These are phyloP conservation scores for Penicillium diatomitis DNA, from an alignment of 495 filamentous ascomycete species.

Conservation along the genomic window DNA sequence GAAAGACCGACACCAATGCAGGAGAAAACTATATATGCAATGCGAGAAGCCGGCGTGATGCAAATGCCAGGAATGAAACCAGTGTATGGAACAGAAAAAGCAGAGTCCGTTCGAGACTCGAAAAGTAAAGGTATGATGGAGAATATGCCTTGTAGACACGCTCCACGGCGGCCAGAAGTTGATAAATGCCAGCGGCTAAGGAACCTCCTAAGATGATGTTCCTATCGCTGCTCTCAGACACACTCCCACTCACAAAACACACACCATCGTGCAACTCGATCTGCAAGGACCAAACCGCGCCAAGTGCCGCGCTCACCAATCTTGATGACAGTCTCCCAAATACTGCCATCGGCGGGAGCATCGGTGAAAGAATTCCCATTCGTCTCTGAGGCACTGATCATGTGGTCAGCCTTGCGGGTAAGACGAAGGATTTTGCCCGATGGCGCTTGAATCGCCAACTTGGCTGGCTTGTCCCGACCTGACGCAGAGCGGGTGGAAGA, in stretches of 20 bases:
- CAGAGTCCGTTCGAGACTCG: conserved; percentile 3
- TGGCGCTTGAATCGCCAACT: conserved; percentile 89
- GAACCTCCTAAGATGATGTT: too few relatives aligned
- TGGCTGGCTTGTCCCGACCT: conserved; percentile 74
- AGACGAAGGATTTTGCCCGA: conserved; percentile 90
- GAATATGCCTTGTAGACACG: too few relatives aligned
- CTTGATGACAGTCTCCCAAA: conserved; percentile 98
- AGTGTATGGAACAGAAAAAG: conserved; percentile 3
- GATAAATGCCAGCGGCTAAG: too few relatives aligned
- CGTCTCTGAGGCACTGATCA: conserved; percentile 37
- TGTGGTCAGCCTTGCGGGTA: conserved; percentile 77
- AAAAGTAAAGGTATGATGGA: too few relatives aligned
- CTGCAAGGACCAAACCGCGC: conserved; percentile 88
- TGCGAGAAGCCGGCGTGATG: conserved; percentile 18
- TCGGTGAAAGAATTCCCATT: conserved; percentile 36
- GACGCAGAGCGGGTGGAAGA: conserved; percentile 45
- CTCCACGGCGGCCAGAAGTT: too few relatives aligned
- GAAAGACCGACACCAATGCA: not conserved
- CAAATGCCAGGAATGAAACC: conserved; percentile 13
- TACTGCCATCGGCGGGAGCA: conserved; percentile 61
- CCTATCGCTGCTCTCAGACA: conserved; percentile 24
- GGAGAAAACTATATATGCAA: conserved; percentile 20
- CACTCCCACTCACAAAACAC: conserved; percentile 96
- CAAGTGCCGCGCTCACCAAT: conserved; percentile 84
- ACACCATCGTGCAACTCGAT: conserved; percentile 94